Conservation (phyloP, 768 basidiomycete species). For the Suillus luteus region DNA sequence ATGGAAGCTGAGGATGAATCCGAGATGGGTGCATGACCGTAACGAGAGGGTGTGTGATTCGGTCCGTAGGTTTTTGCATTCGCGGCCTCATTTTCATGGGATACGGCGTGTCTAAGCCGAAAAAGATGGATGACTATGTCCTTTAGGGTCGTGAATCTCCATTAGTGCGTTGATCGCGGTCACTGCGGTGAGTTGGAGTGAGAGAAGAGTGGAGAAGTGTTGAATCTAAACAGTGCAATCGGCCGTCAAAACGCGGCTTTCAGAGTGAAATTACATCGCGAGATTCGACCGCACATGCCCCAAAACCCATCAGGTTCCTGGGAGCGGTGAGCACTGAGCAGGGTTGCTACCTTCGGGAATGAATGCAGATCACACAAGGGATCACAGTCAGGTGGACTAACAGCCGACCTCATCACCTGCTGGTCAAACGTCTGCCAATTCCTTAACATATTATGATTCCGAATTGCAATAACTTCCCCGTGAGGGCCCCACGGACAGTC, state of each 20-base stretch:
- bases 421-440: constrained; percentile 9
- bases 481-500: constrained; percentile 30
- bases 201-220: constrained; percentile 29
- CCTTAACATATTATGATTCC: constrained; percentile 14
- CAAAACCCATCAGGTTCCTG: constrained; percentile 25
- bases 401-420: constrained; percentile 8
- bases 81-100: constrained; percentile 33
- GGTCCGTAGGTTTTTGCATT: constrained; percentile 23
- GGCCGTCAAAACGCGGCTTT: constrained; percentile 21
- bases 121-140: constrained; percentile 29
- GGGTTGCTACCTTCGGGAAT: constrained; percentile 30
- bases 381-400: constrained; percentile 3
- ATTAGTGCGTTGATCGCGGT: constrained; percentile 36
- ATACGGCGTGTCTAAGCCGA: constrained; percentile 26
- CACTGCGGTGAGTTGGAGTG: constrained; percentile 46
- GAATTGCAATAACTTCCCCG: constrained; percentile 16
- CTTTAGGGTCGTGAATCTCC: constrained; percentile 42
- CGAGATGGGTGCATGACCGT: constrained; percentile 27
- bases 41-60: constrained; percentile 24
- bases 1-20: constrained; percentile 42
- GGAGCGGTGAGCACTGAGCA: constrained; percentile 30
- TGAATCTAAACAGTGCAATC: constrained; percentile 7
- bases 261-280: constrained; percentile 9
- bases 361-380: constrained; percentile 34
- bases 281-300: background rate